Evolutionary conservation across 1,284 basidiomycete species (phyloP).

Genomic region (Caloboletus firmus): DNA sequence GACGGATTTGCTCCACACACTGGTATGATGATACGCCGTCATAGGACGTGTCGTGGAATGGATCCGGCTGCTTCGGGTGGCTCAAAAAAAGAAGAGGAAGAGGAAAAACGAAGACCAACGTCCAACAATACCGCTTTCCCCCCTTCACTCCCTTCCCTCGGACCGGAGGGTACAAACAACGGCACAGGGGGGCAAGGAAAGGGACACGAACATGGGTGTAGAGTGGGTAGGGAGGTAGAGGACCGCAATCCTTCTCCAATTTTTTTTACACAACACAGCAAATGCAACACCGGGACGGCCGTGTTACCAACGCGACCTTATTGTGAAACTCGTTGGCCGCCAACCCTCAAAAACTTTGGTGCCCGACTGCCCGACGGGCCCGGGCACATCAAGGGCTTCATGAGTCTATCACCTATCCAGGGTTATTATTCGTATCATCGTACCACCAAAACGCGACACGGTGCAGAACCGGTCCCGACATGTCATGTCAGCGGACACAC

Average conservation of each 20-base stretch:
- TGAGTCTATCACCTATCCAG: background rate
- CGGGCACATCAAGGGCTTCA: background rate
- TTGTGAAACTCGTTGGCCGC: background rate
- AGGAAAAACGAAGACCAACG: background rate
- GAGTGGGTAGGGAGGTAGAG: background rate
- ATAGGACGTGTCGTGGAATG: background rate
- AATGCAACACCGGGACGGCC: background rate
- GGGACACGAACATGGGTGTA: background rate
- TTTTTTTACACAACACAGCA: background rate
- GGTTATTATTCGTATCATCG: background rate
- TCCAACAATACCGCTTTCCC: background rate
- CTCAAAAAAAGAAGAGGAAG: too few species aligned
- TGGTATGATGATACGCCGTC: background rate
- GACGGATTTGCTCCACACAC: background rate
- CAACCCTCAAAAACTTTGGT: background rate
- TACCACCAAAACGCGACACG: background rate
- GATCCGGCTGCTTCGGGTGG: background rate
- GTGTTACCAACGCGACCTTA: too few species aligned
- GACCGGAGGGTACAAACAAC: background rate
- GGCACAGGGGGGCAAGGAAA: background rate
- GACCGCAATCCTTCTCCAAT: background rate
- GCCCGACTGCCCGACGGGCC: background rate
- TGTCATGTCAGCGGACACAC: background rate
- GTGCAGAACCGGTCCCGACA: slow-evolving; percentile 1
- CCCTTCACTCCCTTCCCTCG: too few species aligned